Evolutionary conservation across 257 asterid genomes (phyloP).

Genomic region (Penstemon eatonii): DNA sequence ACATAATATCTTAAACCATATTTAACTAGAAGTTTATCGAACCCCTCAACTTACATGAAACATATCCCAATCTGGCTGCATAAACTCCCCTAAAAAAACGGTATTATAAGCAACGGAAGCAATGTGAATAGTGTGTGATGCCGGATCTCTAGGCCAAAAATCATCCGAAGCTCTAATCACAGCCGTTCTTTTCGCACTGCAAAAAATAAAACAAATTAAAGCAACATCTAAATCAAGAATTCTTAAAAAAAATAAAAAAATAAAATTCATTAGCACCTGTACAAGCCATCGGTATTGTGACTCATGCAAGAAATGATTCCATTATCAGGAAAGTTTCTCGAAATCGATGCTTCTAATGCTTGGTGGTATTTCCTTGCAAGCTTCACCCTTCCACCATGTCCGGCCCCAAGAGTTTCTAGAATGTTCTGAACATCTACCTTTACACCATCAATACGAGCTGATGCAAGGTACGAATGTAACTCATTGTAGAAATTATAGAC

Average conservation of each 20-base stretch:
- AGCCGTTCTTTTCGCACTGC: slow-evolving; percentile 62
- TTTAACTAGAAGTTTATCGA: too few species aligned
- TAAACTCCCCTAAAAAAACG: slow-evolving; percentile 73
- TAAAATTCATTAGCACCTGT: slow-evolving; percentile 49
- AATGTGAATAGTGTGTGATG: slow-evolving; percentile 82
- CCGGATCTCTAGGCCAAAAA: slow-evolving; percentile 87
- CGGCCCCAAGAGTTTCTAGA: slow-evolving; percentile 75
- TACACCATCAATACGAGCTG: slow-evolving; percentile 69
- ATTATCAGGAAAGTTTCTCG: slow-evolving; percentile 65
- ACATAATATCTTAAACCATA: too few species aligned
- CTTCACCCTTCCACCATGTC: slow-evolving; percentile 74
- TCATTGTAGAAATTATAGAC: slow-evolving; percentile 55
- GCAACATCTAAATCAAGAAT: too few species aligned
- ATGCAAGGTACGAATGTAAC: slow-evolving; percentile 66
- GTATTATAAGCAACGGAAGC: slow-evolving; percentile 87
- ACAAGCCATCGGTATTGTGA: slow-evolving; percentile 71
- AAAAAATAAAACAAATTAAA: background rate
- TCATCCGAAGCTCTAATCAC: slow-evolving; percentile 75
- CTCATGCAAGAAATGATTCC: slow-evolving; percentile 88
- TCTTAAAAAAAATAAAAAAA: too few species aligned
- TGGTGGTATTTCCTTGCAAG: slow-evolving; percentile 69
- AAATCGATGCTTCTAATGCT: slow-evolving; percentile 67
- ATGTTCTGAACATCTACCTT: slow-evolving; percentile 76
- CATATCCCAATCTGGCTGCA: slow-evolving; percentile 97
- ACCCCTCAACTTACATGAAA: slow-evolving; percentile 58